Evolutionary conservation across 2,329 filamentous ascomycete genomes (phyloP).

Genomic region (Nothophoma quercina): DNA sequence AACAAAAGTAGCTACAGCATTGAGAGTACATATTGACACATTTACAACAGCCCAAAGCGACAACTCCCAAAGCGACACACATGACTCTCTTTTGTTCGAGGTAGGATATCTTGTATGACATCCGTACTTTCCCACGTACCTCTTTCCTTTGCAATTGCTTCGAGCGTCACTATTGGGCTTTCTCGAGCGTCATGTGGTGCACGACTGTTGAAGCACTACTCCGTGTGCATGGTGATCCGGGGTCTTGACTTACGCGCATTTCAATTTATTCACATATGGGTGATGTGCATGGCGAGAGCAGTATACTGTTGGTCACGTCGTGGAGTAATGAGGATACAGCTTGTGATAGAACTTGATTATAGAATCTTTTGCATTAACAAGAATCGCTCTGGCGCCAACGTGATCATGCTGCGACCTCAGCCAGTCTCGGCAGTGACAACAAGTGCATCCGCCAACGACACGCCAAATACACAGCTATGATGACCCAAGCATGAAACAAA

Average conservation of each 20-base stretch:
- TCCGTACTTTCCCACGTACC: too few relatives aligned
- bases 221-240: too few relatives aligned
- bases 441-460: conserved; percentile 19
- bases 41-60: conserved; percentile 22
- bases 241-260: neutral
- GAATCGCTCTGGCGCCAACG: conserved; percentile 41
- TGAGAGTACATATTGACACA: conserved; percentile 20
- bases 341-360: conserved; percentile 27
- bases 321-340: neutral
- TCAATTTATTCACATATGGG: too few relatives aligned
- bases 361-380: conserved; percentile 48
- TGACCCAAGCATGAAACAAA: conserved; percentile 39
- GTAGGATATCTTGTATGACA: neutral
- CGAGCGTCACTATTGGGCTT: neutral
- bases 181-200: too few relatives aligned
- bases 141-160: neutral
- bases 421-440: conserved; percentile 26
- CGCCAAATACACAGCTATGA: conserved; percentile 28
- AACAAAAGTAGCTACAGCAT: conserved; percentile 21
- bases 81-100: conserved; percentile 4
- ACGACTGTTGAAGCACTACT: too few relatives aligned
- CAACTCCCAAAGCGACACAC: conserved; percentile 22
- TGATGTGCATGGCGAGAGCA: too few relatives aligned
- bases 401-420: conserved; percentile 29
- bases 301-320: too few relatives aligned